Percentiles rank a stretch among this genome's conserved stretches.
These are phyloP conservation scores for Dendryphion nanum DNA, from an alignment of 2,329 filamentous ascomycete genomes.

Conservation along the genomic window DNA sequence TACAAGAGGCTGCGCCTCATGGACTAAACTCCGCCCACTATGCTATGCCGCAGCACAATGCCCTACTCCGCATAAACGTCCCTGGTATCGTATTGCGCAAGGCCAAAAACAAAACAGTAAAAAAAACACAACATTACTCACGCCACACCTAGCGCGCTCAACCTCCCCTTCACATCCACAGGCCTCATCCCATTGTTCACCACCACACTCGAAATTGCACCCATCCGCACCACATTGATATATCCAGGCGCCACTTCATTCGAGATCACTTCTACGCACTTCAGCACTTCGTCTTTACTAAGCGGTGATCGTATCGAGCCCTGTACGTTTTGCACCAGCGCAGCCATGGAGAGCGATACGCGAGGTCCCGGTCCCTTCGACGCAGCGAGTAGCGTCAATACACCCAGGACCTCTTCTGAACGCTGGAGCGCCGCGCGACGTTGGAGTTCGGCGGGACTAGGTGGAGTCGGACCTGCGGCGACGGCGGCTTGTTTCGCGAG, in stretches of 20 bases:
- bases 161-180: slow-evolving; percentile 29
- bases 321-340: slow-evolving; percentile 44
- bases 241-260: slow-evolving; percentile 46
- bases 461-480: slow-evolving; percentile 37
- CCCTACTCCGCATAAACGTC: too few species aligned
- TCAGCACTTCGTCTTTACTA: slow-evolving; percentile 44
- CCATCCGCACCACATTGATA: slow-evolving; percentile 39
- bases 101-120: too few species aligned
- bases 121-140: too few species aligned
- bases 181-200: slow-evolving; percentile 38
- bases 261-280: slow-evolving; percentile 44
- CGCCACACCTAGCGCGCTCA: slow-evolving; percentile 26
- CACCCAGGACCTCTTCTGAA: slow-evolving; percentile 44
- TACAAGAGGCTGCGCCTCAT: too few species aligned
- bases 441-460: slow-evolving; percentile 43
- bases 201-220: slow-evolving; percentile 44
- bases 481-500: slow-evolving; percentile 49
- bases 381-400: slow-evolving; percentile 44
- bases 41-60: too few species aligned
- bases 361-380: slow-evolving; percentile 32
- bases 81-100: too few species aligned
- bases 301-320: slow-evolving; percentile 48
- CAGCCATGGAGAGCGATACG: slow-evolving; percentile 45
- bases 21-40: too few species aligned
- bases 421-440: slow-evolving; percentile 49